Conservation (phyloP, 257 asterid genomes). For the Anisodus tanguticus region DNA sequence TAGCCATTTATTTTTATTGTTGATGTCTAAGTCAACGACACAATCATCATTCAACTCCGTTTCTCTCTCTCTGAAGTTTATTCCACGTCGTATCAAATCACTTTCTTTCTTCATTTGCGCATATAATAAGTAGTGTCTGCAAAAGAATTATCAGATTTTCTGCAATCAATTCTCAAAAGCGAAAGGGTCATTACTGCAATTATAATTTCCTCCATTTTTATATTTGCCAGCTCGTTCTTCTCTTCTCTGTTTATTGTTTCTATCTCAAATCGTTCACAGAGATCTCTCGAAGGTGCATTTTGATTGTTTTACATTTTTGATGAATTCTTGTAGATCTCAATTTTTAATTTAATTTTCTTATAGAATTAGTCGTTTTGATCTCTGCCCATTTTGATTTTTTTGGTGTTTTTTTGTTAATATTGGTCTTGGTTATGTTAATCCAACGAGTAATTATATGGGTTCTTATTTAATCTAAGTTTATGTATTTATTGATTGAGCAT, state of each 20-base stretch:
- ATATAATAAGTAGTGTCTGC: slow-evolving; percentile 6
- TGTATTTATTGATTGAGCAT: background rate
- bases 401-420: background rate
- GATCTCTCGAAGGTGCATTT: background rate
- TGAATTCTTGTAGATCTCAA: background rate
- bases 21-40: too few species aligned
- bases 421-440: background rate
- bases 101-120: slow-evolving; percentile 17
- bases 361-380: background rate
- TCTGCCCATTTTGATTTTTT: background rate
- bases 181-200: background rate
- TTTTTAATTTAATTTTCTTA: background rate
- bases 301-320: background rate
- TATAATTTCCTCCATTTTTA: background rate
- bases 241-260: background rate
- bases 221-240: slow-evolving; percentile 22
- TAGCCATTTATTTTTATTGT: too few species aligned
- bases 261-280: background rate
- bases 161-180: slow-evolving; percentile 26
- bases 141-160: slow-evolving; percentile 27
- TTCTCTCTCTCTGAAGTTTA: background rate
- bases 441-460: background rate
- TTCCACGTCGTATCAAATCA: background rate
- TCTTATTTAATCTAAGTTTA: background rate
- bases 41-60: background rate